Evolutionary conservation across 2,329 filamentous ascomycete species (phyloP).

Genomic region (Paraphoma chrysanthemicola): DNA sequence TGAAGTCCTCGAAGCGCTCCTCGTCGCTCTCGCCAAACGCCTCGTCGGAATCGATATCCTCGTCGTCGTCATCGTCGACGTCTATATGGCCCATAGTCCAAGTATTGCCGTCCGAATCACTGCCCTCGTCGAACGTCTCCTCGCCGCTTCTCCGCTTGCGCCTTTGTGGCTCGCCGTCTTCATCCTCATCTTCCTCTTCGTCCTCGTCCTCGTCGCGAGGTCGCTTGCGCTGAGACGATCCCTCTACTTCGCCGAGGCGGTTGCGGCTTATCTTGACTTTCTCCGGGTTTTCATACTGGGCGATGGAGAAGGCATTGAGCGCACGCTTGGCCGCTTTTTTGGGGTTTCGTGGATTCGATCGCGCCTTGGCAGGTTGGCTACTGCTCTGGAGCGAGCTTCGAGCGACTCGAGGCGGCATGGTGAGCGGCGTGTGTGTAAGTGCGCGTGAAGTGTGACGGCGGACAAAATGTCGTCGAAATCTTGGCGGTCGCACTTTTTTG

Average conservation of each 20-base stretch:
- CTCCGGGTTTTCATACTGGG: slow-evolving; percentile 63
- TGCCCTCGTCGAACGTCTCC: slow-evolving; percentile 73
- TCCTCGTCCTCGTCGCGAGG: slow-evolving; percentile 59
- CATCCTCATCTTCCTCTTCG: slow-evolving; percentile 48
- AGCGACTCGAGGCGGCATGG: slow-evolving; percentile 56
- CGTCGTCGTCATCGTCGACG: slow-evolving; percentile 66
- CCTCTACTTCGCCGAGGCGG: slow-evolving; percentile 64
- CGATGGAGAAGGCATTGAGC: slow-evolving; percentile 70
- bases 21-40: slow-evolving; percentile 90
- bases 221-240: slow-evolving; percentile 48
- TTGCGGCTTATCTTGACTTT: slow-evolving; percentile 61
- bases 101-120: slow-evolving; percentile 84
- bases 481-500: slow-evolving; percentile 29
- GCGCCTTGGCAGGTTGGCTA: slow-evolving; percentile 38
- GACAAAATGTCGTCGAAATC: slow-evolving; percentile 27
- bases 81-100: slow-evolving; percentile 79
- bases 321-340: slow-evolving; percentile 60
- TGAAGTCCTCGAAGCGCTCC: slow-evolving; percentile 81
- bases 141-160: slow-evolving; percentile 37
- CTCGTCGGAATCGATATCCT: slow-evolving; percentile 76
- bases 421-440: slow-evolving; percentile 15
- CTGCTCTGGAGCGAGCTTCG: slow-evolving; percentile 44
- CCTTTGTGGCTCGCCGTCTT: slow-evolving; percentile 42
- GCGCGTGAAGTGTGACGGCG: neutral
- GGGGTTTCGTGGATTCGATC: slow-evolving; percentile 45